phyloP scores from a whole-genome alignment of 306 rosid species.

The Alnus glutinosa region DNA sequence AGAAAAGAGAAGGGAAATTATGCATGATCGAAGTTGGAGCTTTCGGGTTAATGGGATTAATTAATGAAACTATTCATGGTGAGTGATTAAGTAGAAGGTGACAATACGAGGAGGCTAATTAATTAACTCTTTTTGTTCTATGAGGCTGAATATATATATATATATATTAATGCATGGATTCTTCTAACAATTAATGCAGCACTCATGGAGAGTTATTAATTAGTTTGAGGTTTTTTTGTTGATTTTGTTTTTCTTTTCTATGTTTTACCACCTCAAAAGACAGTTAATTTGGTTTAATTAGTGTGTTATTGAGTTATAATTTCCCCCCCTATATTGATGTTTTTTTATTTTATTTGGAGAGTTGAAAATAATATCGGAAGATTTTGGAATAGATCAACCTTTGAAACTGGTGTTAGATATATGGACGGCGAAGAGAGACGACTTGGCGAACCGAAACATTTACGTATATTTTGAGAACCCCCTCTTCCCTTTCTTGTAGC shows the following conservation, averaged over 20 bases:
- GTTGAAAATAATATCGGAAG: too few relatives aligned
- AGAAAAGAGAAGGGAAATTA: background rate
- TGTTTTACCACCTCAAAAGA: too few relatives aligned
- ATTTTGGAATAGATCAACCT: too few relatives aligned
- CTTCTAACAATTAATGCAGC: background rate
- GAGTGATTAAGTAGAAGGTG: background rate
- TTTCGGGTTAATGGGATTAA: background rate
- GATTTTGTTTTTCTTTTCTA: background rate
- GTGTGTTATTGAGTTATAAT: too few relatives aligned
- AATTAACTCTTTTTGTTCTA: background rate
- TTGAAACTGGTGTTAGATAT: too few relatives aligned
- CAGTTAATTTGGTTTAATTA: too few relatives aligned
- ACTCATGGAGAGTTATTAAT: background rate
- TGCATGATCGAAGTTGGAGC: background rate
- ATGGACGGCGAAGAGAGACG: too few relatives aligned
- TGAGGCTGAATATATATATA: background rate
- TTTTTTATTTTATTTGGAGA: too few relatives aligned
- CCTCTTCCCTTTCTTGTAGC: too few relatives aligned
- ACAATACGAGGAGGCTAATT: background rate
- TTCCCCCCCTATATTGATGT: too few relatives aligned
- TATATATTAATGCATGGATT: background rate
- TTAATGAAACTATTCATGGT: background rate
- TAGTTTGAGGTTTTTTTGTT: background rate
- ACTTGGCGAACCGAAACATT: too few relatives aligned
- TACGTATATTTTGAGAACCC: too few relatives aligned